Conservation (phyloP, 495 filamentous ascomycete species). For the Haplographium delicatum region DNA sequence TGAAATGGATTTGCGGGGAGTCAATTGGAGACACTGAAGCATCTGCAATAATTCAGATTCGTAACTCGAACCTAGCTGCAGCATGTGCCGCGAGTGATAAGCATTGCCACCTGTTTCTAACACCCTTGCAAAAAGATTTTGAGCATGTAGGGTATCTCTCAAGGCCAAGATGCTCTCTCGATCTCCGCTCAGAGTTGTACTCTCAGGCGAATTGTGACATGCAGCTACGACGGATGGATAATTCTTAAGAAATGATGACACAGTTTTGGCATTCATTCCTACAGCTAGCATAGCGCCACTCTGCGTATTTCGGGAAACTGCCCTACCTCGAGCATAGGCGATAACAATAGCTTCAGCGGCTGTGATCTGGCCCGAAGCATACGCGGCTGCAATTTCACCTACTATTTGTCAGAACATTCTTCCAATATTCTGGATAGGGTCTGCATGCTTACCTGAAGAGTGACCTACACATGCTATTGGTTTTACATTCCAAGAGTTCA, state of each 20-base stretch:
- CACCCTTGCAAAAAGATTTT: no score
- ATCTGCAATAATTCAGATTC: no score
- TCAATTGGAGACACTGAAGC: no score
- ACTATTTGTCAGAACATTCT: no score
- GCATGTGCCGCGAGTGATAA: no score
- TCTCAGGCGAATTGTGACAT: neutral
- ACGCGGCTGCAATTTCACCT: conserved; percentile 53
- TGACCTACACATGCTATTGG: conserved; percentile 49
- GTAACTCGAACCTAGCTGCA: no score
- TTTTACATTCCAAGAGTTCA: conserved; percentile 34
- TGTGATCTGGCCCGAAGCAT: conserved; percentile 33
- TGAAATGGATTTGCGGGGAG: no score
- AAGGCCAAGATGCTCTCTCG: no score
- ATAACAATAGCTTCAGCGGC: conserved; percentile 44
- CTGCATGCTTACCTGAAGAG: no score
- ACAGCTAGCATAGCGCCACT: conserved; percentile 5
- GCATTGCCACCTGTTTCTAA: no score
- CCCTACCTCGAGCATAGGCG: conserved; percentile 38
- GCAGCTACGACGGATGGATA: neutral
- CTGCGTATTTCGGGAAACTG: neutral
- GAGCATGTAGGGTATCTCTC: no score
- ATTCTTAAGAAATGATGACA: neutral
- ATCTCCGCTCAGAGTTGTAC: neutral
- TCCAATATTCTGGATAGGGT: no score
- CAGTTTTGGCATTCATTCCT: neutral